Evolutionary conservation across 352 stramenopile genomes (phyloP).

Genomic region (Phytophthora fragariae): DNA sequence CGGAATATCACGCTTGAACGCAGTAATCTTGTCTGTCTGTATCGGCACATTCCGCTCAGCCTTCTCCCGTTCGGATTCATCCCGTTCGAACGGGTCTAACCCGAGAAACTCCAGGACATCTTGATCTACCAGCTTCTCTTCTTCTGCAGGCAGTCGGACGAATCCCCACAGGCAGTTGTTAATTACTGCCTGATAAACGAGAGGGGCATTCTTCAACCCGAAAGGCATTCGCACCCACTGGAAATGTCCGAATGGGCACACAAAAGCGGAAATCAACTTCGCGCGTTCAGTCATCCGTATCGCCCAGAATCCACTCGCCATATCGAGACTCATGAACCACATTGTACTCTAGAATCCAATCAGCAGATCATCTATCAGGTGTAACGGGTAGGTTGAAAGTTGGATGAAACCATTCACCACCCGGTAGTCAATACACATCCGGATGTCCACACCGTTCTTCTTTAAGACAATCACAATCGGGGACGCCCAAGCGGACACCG

Average conservation of each 20-base stretch:
- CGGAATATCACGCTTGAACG: neutral
- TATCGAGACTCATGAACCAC: slow-evolving; percentile 5
- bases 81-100: neutral
- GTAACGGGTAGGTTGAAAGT: slow-evolving; percentile 2
- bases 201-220: neutral
- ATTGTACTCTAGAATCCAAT: neutral
- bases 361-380: slow-evolving; percentile 7
- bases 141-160: neutral
- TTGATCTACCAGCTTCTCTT: neutral
- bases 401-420: slow-evolving; percentile 5
- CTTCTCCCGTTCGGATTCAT: neutral
- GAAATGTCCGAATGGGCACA: slow-evolving; percentile 6
- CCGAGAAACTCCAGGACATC: neutral
- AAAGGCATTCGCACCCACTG: slow-evolving; percentile 11
- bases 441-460: slow-evolving; percentile 10
- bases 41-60: neutral
- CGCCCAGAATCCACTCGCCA: slow-evolving; percentile 6
- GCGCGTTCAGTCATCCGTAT: neutral
- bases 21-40: neutral
- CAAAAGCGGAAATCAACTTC: slow-evolving; percentile 1
- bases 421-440: slow-evolving; percentile 10
- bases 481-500: neutral
- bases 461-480: neutral
- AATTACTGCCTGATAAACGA: neutral
- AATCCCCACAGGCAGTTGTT: slow-evolving; percentile 8